phyloP scores from a whole-genome alignment of 2,329 filamentous ascomycete species.

The Neoscytalidium dimidiatum region DNA sequence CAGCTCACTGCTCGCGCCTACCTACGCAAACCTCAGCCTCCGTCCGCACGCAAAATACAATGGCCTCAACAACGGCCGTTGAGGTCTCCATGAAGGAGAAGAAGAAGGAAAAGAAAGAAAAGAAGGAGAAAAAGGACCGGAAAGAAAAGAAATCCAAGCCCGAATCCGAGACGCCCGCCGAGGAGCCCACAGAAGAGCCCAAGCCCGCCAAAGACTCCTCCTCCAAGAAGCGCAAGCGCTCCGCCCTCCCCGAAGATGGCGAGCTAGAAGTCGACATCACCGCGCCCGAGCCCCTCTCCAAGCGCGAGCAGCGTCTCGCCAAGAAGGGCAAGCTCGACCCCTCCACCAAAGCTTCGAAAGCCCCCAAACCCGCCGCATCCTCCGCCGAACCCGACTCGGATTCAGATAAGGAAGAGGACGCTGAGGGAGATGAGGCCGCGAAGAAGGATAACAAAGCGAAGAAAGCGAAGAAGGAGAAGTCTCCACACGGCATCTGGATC shows the following conservation, averaged over 20 bases:
- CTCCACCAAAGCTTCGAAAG: conserved; percentile 17
- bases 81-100: conserved; percentile 9
- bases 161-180: conserved; percentile 2
- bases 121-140: conserved; percentile 22
- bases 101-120: conserved; percentile 25
- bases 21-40: no score
- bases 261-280: conserved; percentile 85
- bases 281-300: conserved; percentile 92
- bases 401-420: conserved; percentile 30
- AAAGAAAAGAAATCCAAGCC: conserved; percentile 11
- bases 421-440: conserved; percentile 26
- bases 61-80: conserved; percentile 1
- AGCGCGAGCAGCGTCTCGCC: conserved; percentile 84
- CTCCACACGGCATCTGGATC: conserved; percentile 88
- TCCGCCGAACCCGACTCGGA: conserved; percentile 30
- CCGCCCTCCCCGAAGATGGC: conserved; percentile 56
- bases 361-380: conserved; percentile 21
- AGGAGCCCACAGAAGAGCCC: conserved; percentile 16
- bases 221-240: conserved; percentile 51
- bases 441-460: conserved; percentile 15
- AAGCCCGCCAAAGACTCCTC: conserved; percentile 21
- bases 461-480: conserved; percentile 57
- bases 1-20: background rate
- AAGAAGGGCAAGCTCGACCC: conserved; percentile 73
- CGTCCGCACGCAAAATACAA: background rate